Evolutionary conservation across 805 yeast species (phyloP), one percentile per base, ranked within the genome.

Genomic region (Ogataea glucozyma): DNA sequence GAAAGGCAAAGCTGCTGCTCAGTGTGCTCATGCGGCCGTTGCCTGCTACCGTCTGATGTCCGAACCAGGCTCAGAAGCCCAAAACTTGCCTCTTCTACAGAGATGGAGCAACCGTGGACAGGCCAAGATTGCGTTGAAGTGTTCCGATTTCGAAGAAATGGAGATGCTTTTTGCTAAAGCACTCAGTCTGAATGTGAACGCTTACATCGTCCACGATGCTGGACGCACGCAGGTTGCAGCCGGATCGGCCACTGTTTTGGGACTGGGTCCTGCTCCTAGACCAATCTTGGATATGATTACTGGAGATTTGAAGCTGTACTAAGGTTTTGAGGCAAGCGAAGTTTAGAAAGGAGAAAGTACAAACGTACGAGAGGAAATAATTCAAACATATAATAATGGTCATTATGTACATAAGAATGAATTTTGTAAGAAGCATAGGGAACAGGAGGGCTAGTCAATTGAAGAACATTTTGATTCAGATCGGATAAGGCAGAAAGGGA

Each of bases 191-290:
- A 90, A 90, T 6, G 76, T 93, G 13, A 85, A 88, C 55, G 79
- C 91, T 2, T 77, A 81, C 50, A 76, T 88, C 5, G 88, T 93
- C 27, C 95, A 85, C 54, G 99, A 93, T 67, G 99, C 99, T 19
- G 99, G 99, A 3, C 76, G 97, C 55, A 91, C 99, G 1, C 97
- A 93, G 62, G 80, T 93, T 38, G 95, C 88, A n/a, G 85, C 96
- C 5, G 98, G 98, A 1, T 83, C 93, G 46, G 95, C 95, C 2
- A 93, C 99, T 0, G 98, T 93, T 1, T 67, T 93, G n/a, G 99
- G 98, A 1, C 62, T 93, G 20, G 99, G 99, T 0, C 99, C 99
- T 1, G 98, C 97, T 14, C 97, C 98, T 17, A 87, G 82, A 51
- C 53, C 73, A 0, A 80, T 83, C 0, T 64, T 91, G 47, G 97